Conservation (phyloP, 177 flowering plant genomes). For the Telopea speciosissima region DNA sequence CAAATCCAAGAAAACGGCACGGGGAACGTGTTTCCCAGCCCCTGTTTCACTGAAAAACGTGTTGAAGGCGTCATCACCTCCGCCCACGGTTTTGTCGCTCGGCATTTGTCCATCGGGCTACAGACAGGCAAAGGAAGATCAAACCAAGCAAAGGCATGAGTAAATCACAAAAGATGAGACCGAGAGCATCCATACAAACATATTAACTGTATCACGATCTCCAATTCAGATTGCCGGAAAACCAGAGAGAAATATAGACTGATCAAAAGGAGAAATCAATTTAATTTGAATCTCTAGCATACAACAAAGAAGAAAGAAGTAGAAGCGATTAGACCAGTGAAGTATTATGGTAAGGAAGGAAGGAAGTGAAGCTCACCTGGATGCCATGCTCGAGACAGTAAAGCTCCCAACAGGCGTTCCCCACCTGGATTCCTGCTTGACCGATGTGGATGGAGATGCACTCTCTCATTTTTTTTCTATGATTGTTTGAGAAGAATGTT, state of each 20-base stretch:
- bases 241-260: too few species aligned
- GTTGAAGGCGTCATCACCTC: slow-evolving; percentile 51
- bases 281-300: too few species aligned
- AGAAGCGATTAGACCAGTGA: too few species aligned
- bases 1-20: slow-evolving; percentile 42
- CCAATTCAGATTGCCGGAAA: too few species aligned
- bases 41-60: slow-evolving; percentile 50
- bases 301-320: too few species aligned
- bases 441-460: slow-evolving; percentile 36
- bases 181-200: too few species aligned
- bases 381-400: slow-evolving; percentile 35
- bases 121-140: neutral
- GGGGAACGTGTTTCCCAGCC: slow-evolving; percentile 51
- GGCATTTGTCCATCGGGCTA: slow-evolving; percentile 56
- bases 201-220: too few species aligned
- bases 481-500: too few species aligned
- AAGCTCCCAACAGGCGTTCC: slow-evolving; percentile 33
- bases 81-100: slow-evolving; percentile 35
- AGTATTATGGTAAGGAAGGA: too few species aligned
- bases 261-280: too few species aligned
- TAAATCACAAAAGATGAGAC: too few species aligned
- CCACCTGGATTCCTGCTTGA: slow-evolving; percentile 36
- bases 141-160: too few species aligned
- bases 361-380: slow-evolving; percentile 13
- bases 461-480: slow-evolving; percentile 23